A percentile compares a stretch with the other conserved stretches of the same genome.
These are phyloP conservation scores for Trichoderma sp. DNA, from an alignment of 2,329 filamentous ascomycete species.

Conservation along the genomic window DNA sequence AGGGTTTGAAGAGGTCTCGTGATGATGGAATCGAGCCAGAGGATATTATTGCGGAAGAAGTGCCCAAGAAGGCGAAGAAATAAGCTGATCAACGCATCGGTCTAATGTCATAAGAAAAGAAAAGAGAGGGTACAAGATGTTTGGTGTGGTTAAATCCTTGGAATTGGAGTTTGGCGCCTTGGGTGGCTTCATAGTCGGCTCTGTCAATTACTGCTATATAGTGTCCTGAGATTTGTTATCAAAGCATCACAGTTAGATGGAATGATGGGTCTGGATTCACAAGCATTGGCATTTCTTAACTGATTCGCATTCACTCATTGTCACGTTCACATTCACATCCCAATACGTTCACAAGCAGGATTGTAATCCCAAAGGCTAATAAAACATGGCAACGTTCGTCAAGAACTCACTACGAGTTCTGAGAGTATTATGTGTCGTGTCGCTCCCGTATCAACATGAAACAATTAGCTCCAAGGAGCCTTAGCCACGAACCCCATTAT, in stretches of 20 bases:
- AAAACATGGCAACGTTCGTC: background rate
- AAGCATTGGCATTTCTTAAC: background rate
- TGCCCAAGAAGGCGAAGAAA: slow-evolving; percentile 39
- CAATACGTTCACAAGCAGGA: background rate
- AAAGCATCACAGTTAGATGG: slow-evolving; percentile 1
- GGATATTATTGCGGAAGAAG: slow-evolving; percentile 42
- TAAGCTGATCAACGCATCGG: slow-evolving; percentile 23
- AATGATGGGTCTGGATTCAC: background rate
- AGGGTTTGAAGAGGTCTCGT: slow-evolving; percentile 86
- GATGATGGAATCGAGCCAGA: slow-evolving; percentile 56
- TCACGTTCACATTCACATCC: background rate
- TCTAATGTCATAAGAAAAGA: background rate
- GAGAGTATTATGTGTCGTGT: slow-evolving; percentile 8
- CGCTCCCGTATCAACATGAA: background rate
- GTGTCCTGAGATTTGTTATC: slow-evolving; percentile 5
- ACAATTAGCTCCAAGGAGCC: background rate
- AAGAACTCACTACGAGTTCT: background rate
- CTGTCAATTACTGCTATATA: slow-evolving; percentile 20
- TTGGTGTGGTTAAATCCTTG: slow-evolving; percentile 23
- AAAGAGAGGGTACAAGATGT: background rate
- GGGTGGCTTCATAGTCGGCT: slow-evolving; percentile 29
- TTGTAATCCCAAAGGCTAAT: background rate
- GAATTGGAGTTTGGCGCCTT: slow-evolving; percentile 37
- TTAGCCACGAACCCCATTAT: background rate
- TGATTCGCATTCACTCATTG: background rate